Percentiles rank a stretch among this genome's conserved stretches.
These are phyloP conservation scores for Pleodorina starrii DNA, from an alignment of 139 green algal genomes.

Conservation along the genomic window DNA sequence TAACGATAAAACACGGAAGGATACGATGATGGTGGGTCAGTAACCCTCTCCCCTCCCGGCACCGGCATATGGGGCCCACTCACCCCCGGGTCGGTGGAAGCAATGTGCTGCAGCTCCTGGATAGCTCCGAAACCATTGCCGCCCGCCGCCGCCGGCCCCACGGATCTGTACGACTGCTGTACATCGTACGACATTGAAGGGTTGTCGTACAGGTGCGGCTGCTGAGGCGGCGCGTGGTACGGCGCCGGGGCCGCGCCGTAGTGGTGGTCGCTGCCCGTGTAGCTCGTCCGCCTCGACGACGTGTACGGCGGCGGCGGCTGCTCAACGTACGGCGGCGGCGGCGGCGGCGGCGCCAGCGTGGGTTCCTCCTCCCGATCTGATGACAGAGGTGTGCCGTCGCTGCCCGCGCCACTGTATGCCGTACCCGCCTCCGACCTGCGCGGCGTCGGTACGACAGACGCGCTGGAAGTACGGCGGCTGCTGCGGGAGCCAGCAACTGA, in stretches of 20 bases:
- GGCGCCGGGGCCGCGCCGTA: no score
- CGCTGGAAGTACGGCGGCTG: background rate
- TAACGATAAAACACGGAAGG: no score
- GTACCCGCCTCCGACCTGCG: background rate
- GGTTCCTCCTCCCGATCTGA: background rate
- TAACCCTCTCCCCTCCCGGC: no score
- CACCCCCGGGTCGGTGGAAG: background rate
- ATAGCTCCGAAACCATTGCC: constrained; percentile 6
- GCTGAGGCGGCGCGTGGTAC: background rate
- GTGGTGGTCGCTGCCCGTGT: background rate
- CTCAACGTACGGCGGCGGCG: constrained; percentile 12
- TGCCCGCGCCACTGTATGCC: background rate
- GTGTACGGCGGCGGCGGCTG: background rate
- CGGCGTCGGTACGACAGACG: background rate
- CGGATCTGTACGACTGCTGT: background rate
- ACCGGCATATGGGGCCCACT: no score
- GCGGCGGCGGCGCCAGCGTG: background rate
- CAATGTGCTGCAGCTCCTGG: constrained; percentile 14
- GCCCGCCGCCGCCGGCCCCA: background rate
- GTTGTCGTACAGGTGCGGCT: background rate
- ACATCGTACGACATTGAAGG: background rate
- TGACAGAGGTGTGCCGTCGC: background rate
- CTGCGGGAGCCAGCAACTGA: background rate
- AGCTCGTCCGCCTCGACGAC: background rate
- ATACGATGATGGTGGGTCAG: no score